Evolutionary conservation across 2,329 filamentous ascomycete genomes (phyloP), one percentile per base, ranked within the genome.

Genomic region (Sclerotinia subarctica): DNA sequence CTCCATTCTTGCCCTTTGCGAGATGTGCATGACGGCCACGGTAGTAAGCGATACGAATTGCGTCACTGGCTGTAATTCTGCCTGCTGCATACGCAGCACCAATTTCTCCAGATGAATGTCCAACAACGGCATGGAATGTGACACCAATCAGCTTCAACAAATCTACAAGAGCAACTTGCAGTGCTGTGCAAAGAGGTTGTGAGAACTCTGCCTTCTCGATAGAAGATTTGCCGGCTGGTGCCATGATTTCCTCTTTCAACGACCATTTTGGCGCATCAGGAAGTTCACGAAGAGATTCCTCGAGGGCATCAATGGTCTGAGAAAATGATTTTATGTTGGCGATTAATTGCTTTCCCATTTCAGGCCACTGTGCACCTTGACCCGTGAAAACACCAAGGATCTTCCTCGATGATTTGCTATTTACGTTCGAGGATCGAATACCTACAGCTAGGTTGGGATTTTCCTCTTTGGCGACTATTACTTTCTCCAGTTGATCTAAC

Each of bases 101-200:
- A 42, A 84, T 83, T 68, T 84, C 82, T 19, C 82, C 82, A 46
- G 76, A 79, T 1, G 81, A 83, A 71, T 84, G 82, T 2, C 82
- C 81, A 3, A 79, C 75, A 0, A 83, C 81, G 1, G 76, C 76
- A 0, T 70, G 59, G 0, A 81, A 79, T 7, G 67, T 72, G 32
- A 84, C 74, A 1, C 78, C 78, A 74, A 78, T 82, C 2, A 79
- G 78, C 29, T 78, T 49, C 0, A 85, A 75, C 3, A 85, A 75
- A 19, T 81, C 76, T 0, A 81, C 78, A 1, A 85, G 72, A 1
- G 78, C 67, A 26, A 86, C 74, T 71, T 86, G 84, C 2, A 86
- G 69, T 0, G 82, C 81, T 0, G 82, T 82, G 68, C 78, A 81
- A 77, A 79, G 74, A 68, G 81, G 81, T 72, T 82, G 81, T 3